Percentiles rank a stretch among this genome's conserved stretches.
phyloP scores from a whole-genome alignment of 2,329 filamentous ascomycete genomes.

The Stenocarpella maydis region DNA sequence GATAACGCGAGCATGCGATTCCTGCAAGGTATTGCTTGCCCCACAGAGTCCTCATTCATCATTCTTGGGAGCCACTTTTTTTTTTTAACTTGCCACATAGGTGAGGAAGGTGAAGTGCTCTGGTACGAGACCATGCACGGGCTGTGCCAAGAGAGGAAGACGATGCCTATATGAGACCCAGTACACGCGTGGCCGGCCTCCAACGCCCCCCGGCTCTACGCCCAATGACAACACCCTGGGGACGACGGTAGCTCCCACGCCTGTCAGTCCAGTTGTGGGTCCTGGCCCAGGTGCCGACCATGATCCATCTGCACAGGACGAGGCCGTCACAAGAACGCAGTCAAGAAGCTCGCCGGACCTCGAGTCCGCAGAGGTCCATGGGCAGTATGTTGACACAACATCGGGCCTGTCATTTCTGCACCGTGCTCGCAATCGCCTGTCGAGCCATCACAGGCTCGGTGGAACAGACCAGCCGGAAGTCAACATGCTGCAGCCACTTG shows the following conservation, averaged over 20 bases:
- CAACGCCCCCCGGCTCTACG: background rate
- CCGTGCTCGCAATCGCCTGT: background rate
- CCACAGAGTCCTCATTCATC: background rate
- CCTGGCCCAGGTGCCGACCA: background rate
- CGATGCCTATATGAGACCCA: background rate
- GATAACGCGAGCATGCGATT: background rate
- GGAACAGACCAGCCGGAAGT: background rate
- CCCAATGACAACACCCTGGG: background rate
- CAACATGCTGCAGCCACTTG: background rate
- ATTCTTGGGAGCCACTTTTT: too few species aligned
- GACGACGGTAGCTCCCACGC: background rate
- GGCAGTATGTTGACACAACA: background rate
- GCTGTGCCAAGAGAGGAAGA: background rate
- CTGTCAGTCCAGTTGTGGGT: background rate
- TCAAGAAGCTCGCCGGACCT: background rate
- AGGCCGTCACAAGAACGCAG: background rate
- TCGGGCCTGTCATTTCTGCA: background rate
- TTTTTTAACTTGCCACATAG: background rate
- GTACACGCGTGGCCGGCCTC: background rate
- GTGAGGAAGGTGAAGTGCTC: background rate
- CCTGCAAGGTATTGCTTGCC: background rate
- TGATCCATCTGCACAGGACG: background rate
- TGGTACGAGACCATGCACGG: background rate
- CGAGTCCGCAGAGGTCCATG: background rate
- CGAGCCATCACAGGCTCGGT: background rate